A percentile compares a stretch with the other conserved stretches of the same genome.
These are phyloP conservation scores for Trametes punicea DNA, from an alignment of 768 basidiomycete genomes.

Conservation along the genomic window DNA sequence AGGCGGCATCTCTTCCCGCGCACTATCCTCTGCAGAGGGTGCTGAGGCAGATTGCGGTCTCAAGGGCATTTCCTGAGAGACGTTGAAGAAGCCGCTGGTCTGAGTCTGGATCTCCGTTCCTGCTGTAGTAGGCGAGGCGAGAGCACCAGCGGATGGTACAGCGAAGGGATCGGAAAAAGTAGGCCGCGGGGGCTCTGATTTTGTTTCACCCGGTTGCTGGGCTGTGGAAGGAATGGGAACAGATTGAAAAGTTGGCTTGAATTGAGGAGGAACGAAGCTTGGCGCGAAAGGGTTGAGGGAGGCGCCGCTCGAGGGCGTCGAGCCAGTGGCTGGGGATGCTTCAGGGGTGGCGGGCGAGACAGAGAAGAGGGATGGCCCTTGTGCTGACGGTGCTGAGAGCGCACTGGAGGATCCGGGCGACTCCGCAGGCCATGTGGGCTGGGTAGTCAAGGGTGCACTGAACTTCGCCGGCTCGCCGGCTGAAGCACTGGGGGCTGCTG, in stretches of 20 bases:
- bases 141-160: not conserved
- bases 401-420: not conserved
- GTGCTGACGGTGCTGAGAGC: not conserved
- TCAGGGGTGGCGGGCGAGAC: not conserved
- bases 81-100: not conserved
- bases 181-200: not conserved
- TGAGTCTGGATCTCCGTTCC: not conserved
- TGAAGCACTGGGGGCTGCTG: not conserved
- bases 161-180: not conserved
- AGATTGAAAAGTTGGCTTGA: not conserved
- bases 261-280: not conserved
- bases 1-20: not conserved
- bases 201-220: not conserved
- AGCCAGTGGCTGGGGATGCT: not conserved
- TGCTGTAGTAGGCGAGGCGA: not conserved
- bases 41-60: not conserved
- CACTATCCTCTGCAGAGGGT: not conserved
- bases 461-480: not conserved
- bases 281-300: conserved; percentile 18
- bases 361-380: not conserved
- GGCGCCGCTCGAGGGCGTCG: not conserved
- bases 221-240: not conserved
- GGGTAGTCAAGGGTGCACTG: not conserved
- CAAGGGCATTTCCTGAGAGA: not conserved
- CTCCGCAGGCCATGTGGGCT: conserved; percentile 13